These are phyloP conservation scores for Protomyces lactucae-debilis DNA, from an alignment of 1,139 yeast species.

Conservation along the genomic window DNA sequence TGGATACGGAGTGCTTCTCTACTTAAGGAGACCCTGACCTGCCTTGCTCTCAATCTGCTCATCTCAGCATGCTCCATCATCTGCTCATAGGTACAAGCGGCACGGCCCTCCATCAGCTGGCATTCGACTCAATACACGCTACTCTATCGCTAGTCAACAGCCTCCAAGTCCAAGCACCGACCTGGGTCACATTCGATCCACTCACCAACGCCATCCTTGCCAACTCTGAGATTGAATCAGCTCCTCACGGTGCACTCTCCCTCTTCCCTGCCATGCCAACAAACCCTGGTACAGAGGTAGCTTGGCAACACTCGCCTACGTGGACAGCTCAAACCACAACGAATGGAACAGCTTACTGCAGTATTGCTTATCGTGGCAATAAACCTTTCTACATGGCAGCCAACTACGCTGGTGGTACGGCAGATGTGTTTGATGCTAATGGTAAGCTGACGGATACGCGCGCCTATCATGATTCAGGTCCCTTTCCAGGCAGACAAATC, in stretches of 20 bases:
- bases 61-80: not conserved
- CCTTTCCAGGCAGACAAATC: conserved; percentile 22
- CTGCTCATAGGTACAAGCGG: not conserved
- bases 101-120: not conserved
- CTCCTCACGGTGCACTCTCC: not conserved
- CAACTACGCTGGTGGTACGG: conserved; percentile 14
- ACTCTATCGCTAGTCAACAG: not conserved
- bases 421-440: conserved; percentile 1
- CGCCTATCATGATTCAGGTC: conserved; percentile 1
- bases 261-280: not conserved
- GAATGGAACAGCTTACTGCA: conserved; percentile 7
- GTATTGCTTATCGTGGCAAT: not conserved
- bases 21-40: too few relatives aligned
- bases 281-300: too few relatives aligned
- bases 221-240: not conserved
- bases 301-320: not conserved
- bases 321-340: conserved; percentile 7
- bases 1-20: too few relatives aligned
- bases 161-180: not conserved
- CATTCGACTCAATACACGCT: not conserved
- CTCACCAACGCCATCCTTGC: not conserved
- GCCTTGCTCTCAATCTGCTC: too few relatives aligned
- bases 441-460: not conserved
- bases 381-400: conserved; percentile 8
- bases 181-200: not conserved